Base-by-base conservation (phyloP, 805 yeast genomes). In the Yarrowia keelungensis region DNA sequence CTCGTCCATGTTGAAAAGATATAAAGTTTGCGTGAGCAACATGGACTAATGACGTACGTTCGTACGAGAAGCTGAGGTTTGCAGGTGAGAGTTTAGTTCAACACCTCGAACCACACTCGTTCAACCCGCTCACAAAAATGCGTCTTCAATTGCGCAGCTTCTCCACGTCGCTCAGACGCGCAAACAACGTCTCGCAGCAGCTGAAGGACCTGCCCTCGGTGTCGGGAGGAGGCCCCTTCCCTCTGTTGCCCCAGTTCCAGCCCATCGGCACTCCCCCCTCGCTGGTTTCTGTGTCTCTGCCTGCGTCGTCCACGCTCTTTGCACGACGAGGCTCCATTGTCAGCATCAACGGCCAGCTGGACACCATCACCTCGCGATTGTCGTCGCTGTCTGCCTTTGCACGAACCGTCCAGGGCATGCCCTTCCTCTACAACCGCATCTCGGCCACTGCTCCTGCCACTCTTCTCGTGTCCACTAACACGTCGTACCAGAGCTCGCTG, bases 181-280 rank as follows among this genome's bases (percentile, higher is more conserved):
- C 68, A 9, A 59, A 53, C 32, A 73, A 72, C 26, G 67, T 72
- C 22, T 69, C 74, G n/a, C 49, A 65, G 32, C 66, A 64, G 38
- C 65, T 72, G 32, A 54, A 67, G 56, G 69, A 71, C 43, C 56
- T 73, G 2, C 79, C 82, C 14, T 71, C 71, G 14, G 79, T 76
- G 11, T 79, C 82, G 0, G 83, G 84, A 1, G 72, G 72, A 22
- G 84, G 84, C 1, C 83, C 84, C 35, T 81, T 81, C 68, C 75
- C 79, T 10, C 82, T 79, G 67, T 70, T 71, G 47, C 85, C 86
- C 3, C 71, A 74, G 59, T 82, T 84, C 73, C 74, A 75, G 42
- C 81, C 82, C 5, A 69, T 83, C 14, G 86, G 86, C 5, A 71
- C 74, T 35, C 81, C 83, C 3, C 76, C 79, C n/a, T 74, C 81